Base-by-base conservation (phyloP, 495 filamentous ascomycete genomes). In the Penicillium antarcticum region DNA sequence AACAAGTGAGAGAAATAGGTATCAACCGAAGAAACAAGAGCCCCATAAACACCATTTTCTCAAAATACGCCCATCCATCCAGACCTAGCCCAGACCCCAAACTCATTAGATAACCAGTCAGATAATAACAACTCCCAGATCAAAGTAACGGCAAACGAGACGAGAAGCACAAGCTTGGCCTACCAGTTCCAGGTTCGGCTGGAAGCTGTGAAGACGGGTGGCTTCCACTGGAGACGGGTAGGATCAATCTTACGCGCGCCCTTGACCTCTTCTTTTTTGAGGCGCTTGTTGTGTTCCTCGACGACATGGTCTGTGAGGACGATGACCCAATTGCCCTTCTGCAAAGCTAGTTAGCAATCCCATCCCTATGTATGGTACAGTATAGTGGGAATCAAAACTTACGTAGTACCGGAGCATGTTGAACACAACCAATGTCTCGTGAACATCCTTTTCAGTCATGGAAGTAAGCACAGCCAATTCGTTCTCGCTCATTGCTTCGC, bases 141-240 rank as follows among this genome's bases (percentile, higher is more conserved):
- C 19, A 17, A 43, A 29, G 8, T 7, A 10, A 48, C 13, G 26
- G 12, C 11, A 42, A 41, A 33, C 8, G 10, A 32, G 29, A 49
- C 26, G 11, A 45, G 21, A 34, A 48, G 61, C 75, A 26, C 29
- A 13, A 10, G 17, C n/a, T 19, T 31, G 11, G 32, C 33, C 67
- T 45, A 98, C 94, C 94, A 98, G 57, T 91, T 96, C 94, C 94
- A 98, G 21, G 92, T 97, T 57, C 94, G 77, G 45, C 80, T 86
- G 18, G 86, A 85, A 4, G 92, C 92, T 32, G 87, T 91, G 63
- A 97, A 96, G 5, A 96, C 88, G 1, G 94, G 94, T 4, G 94
- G 95, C 69, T 95, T 97, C 94, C 94, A 98, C 65, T 87, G 84
- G 37, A 98, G 80, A 56, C 81, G 78, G 4, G 85, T 80, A 2